phyloP scores from a whole-genome alignment of 2,329 filamentous ascomycete genomes.

The Zymoseptoria brevis region DNA sequence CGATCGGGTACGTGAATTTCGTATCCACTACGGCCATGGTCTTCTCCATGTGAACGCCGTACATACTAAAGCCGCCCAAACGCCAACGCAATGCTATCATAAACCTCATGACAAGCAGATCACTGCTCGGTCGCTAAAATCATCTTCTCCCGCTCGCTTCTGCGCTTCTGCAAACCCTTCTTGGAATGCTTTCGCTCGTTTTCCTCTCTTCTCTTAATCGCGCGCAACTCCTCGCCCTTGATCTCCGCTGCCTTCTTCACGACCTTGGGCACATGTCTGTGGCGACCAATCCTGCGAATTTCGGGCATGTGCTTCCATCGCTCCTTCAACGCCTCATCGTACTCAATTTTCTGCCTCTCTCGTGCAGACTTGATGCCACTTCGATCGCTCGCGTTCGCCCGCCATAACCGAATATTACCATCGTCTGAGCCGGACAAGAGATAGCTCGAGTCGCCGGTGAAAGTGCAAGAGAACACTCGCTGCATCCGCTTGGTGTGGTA shows the following conservation, averaged over 20 bases:
- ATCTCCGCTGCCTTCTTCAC: constrained; percentile 96
- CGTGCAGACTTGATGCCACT: constrained; percentile 78
- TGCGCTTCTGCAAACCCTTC: constrained; percentile 67
- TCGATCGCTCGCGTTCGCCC: constrained; percentile 72
- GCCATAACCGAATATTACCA: constrained; percentile 85
- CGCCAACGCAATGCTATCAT: constrained; percentile 10
- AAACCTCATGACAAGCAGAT: background rate
- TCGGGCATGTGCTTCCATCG: constrained; percentile 95
- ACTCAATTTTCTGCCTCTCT: constrained; percentile 82
- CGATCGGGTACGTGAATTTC: background rate
- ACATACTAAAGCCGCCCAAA: background rate
- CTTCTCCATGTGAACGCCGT: background rate
- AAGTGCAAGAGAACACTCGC: constrained; percentile 75
- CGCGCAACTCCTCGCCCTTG: constrained; percentile 78
- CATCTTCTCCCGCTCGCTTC: constrained; percentile 87
- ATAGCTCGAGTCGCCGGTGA: constrained; percentile 84
- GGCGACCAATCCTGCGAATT: constrained; percentile 78
- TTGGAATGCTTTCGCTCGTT: constrained; percentile 88
- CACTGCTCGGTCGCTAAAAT: constrained; percentile 61
- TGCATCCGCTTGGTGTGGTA: constrained; percentile 99
- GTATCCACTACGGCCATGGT: background rate
- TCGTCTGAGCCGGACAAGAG: constrained; percentile 87
- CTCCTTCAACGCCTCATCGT: constrained; percentile 75
- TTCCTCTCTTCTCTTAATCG: constrained; percentile 85
- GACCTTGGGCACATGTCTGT: constrained; percentile 83